These are phyloP conservation scores for Geopyxis carbonaria DNA, from an alignment of 495 filamentous ascomycete genomes.

Conservation along the genomic window DNA sequence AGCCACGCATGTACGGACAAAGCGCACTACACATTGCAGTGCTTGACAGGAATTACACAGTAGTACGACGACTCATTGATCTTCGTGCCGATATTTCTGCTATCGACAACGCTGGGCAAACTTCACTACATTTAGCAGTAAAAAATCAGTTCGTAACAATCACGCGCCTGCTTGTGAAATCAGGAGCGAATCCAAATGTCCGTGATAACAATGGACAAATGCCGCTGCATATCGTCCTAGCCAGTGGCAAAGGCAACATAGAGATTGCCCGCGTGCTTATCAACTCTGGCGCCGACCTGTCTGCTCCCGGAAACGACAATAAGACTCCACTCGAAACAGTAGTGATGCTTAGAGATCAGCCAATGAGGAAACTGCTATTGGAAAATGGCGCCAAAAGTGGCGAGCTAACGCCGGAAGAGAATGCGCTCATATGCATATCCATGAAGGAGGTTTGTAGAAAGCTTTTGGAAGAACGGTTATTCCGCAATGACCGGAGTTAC, in stretches of 20 bases:
- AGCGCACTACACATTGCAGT: not conserved
- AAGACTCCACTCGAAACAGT: not conserved
- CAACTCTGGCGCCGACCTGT: conserved; percentile 14
- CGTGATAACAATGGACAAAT: not conserved
- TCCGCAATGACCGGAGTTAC: too few relatives aligned
- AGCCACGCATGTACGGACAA: not conserved
- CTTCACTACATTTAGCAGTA: not conserved
- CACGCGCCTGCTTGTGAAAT: not conserved
- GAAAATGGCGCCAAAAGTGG: too few relatives aligned
- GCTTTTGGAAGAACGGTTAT: too few relatives aligned
- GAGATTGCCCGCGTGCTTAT: conserved; percentile 16
- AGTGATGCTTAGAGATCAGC: too few relatives aligned
- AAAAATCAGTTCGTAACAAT: not conserved
- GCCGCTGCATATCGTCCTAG: conserved; percentile 8
- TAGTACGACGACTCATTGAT: conserved; percentile 1
- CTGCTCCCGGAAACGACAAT: not conserved
- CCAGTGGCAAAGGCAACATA: conserved; percentile 1
- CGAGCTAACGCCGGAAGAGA: too few relatives aligned
- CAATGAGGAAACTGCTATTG: too few relatives aligned
- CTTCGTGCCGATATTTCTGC: conserved; percentile 1
- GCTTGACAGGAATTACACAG: not conserved
- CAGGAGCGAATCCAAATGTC: not conserved
- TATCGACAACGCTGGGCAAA: not conserved
- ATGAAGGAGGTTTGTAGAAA: too few relatives aligned
- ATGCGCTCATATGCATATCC: too few relatives aligned